Conservation (phyloP, 495 filamentous ascomycete species). For the Lophiotrema nucula region DNA sequence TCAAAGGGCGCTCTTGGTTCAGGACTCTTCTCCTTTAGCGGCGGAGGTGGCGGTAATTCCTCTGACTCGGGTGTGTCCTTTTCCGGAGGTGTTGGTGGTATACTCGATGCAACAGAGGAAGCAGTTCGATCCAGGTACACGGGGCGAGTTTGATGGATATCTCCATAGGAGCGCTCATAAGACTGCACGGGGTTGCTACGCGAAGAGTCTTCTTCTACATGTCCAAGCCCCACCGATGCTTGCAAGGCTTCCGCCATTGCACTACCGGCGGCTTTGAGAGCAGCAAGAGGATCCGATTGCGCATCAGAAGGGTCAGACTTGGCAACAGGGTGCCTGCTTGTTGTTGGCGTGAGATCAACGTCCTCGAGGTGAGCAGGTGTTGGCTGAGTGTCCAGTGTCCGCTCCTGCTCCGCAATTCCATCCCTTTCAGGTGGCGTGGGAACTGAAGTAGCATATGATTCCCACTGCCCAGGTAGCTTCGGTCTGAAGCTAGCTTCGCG, state of each 20-base stretch:
- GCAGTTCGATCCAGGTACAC: constrained; percentile 31
- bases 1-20: constrained; percentile 32
- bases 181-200: not conserved
- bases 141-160: constrained; percentile 30
- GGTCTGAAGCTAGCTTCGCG: constrained; percentile 51
- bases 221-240: constrained; percentile 28
- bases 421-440: constrained; percentile 32
- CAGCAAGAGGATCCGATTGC: constrained; percentile 31
- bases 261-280: constrained; percentile 33
- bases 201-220: constrained; percentile 1
- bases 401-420: not conserved
- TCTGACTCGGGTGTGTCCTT: constrained; percentile 33
- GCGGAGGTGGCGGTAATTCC: constrained; percentile 45
- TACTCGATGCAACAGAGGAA: constrained; percentile 32
- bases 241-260: constrained; percentile 38
- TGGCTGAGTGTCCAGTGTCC: not conserved
- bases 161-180: constrained; percentile 13
- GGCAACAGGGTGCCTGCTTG: constrained; percentile 27
- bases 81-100: constrained; percentile 35
- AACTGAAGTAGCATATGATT: constrained; percentile 53
- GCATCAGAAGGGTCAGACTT: constrained; percentile 2
- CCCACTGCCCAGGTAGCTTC: constrained; percentile 64
- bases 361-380: constrained; percentile 24
- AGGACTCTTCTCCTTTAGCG: constrained; percentile 47
- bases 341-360: constrained; percentile 42